Conservation (phyloP, 2,329 filamentous ascomycete genomes). For the Hymenoscyphus repandus region DNA sequence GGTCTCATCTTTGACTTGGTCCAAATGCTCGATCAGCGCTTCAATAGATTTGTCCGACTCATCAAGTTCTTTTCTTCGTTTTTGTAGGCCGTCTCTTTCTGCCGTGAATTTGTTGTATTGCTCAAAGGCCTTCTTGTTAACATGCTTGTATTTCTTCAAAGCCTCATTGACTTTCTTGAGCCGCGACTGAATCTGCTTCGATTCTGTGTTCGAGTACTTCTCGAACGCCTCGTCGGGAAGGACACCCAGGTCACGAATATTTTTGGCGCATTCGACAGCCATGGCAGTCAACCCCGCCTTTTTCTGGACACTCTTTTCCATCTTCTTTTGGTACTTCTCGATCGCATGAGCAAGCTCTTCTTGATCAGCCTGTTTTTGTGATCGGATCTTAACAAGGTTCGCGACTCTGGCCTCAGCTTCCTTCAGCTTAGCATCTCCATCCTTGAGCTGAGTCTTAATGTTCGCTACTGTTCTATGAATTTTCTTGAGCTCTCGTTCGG, state of each 20-base stretch:
- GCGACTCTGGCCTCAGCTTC: constrained; percentile 36
- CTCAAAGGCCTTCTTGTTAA: constrained; percentile 99
- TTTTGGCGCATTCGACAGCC: constrained; percentile 75
- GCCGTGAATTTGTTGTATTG: constrained; percentile 97
- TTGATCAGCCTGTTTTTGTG: constrained; percentile 64
- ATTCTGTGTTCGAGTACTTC: constrained; percentile 79
- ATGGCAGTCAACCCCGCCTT: constrained; percentile 75
- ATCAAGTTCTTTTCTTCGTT: constrained; percentile 81
- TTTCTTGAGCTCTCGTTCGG: constrained; percentile 75
- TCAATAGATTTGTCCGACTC: constrained; percentile 82
- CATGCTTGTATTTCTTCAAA: constrained; percentile 92
- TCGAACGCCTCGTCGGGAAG: constrained; percentile 90
- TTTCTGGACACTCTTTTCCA: constrained; percentile 89
- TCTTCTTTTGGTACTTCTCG: constrained; percentile 78
- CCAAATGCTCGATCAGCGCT: constrained; percentile 85
- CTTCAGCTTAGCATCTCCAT: constrained; percentile 72
- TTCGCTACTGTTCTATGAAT: constrained; percentile 62
- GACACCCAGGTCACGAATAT: constrained; percentile 88
- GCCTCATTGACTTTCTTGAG: constrained; percentile 89
- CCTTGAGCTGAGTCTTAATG: constrained; percentile 63
- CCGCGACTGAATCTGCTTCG: constrained; percentile 49
- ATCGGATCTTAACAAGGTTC: constrained; percentile 40
- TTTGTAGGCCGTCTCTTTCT: constrained; percentile 80
- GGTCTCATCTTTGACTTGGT: constrained; percentile 94
- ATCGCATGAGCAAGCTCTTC: constrained; percentile 74